A percentile compares a stretch with the other conserved stretches of the same genome.
Conservation (phyloP, 768 basidiomycete genomes). For the Tephrocybe sp. region DNA sequence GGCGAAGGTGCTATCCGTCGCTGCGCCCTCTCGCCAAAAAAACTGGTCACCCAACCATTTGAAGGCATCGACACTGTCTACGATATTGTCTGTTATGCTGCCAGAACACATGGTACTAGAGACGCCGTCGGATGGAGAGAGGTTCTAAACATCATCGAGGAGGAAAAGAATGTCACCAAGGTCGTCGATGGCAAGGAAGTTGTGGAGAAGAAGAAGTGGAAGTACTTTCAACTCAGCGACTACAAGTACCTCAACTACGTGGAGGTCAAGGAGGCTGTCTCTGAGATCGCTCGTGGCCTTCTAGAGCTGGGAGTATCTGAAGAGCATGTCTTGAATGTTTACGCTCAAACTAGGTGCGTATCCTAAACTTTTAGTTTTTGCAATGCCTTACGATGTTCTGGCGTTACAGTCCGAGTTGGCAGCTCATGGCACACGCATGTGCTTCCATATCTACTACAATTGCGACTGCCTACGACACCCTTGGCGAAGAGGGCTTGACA, state of each 20-base stretch:
- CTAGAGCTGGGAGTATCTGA: constrained; percentile 65
- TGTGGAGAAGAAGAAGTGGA: constrained; percentile 92
- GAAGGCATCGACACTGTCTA: constrained; percentile 79
- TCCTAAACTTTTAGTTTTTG: neutral
- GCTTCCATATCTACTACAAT: constrained; percentile 74
- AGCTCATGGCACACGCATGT: constrained; percentile 82
- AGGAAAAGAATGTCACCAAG: constrained; percentile 89
- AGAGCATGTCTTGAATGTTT: constrained; percentile 86
- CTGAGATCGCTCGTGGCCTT: constrained; percentile 68
- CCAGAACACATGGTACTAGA: constrained; percentile 69
- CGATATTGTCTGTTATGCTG: constrained; percentile 75
- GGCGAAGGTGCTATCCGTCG: constrained; percentile 62
- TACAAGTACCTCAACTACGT: constrained; percentile 80
- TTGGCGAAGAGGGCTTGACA: constrained; percentile 82
- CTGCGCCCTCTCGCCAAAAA: constrained; percentile 49
- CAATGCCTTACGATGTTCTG: constrained; percentile 7
- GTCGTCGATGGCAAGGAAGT: constrained; percentile 78
- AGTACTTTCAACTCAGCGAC: constrained; percentile 88
- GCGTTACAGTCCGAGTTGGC: constrained; percentile 71
- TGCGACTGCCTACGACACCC: constrained; percentile 95
- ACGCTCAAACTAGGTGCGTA: constrained; percentile 76
- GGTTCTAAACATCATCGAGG: constrained; percentile 65
- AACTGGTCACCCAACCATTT: constrained; percentile 58
- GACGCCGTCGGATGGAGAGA: constrained; percentile 82
- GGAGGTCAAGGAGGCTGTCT: constrained; percentile 63